Percentiles rank a stretch among this genome's conserved stretches.
Conservation (phyloP, 257 asterid genomes). For the Solanum neorickii region DNA sequence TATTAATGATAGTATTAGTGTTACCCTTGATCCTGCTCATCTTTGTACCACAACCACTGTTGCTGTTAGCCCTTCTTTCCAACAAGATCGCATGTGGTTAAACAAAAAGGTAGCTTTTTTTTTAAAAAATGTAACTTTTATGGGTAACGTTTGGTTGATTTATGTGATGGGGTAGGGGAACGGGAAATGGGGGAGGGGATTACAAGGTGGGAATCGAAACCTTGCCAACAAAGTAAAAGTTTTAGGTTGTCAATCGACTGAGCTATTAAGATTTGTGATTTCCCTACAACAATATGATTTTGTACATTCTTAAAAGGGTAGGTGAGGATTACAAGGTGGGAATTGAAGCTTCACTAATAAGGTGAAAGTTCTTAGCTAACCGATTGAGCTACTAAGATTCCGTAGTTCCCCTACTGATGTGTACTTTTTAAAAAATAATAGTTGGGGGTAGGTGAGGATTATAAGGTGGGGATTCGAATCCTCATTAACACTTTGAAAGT, state of each 20-base stretch:
- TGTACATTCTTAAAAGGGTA: not conserved
- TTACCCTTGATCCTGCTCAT: conserved; percentile 88
- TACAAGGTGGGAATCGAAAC: not conserved
- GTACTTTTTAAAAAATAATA: not conserved
- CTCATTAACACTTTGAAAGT: not conserved
- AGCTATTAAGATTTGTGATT: no score
- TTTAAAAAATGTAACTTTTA: no score
- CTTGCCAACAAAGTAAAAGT: not conserved
- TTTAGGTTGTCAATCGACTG: not conserved
- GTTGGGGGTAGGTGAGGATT: not conserved
- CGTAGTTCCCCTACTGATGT: no score
- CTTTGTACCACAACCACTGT: conserved; percentile 99
- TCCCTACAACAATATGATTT: not conserved
- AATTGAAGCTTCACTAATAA: not conserved
- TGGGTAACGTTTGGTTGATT: not conserved
- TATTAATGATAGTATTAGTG: conserved; percentile 90
- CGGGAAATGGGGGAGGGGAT: not conserved
- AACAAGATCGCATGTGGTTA: conserved; percentile 88
- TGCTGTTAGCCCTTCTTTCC: conserved; percentile 76
- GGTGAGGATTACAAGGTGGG: not conserved
- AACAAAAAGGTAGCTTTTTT: conserved; percentile 56
- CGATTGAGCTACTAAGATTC: not conserved
- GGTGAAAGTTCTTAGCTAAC: not conserved
- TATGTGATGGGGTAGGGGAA: not conserved
- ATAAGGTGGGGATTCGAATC: not conserved